Evolutionary conservation across 2,329 filamentous ascomycete species (phyloP), one percentile per base, ranked within the genome.

Genomic region (Verticillium nubilum): DNA sequence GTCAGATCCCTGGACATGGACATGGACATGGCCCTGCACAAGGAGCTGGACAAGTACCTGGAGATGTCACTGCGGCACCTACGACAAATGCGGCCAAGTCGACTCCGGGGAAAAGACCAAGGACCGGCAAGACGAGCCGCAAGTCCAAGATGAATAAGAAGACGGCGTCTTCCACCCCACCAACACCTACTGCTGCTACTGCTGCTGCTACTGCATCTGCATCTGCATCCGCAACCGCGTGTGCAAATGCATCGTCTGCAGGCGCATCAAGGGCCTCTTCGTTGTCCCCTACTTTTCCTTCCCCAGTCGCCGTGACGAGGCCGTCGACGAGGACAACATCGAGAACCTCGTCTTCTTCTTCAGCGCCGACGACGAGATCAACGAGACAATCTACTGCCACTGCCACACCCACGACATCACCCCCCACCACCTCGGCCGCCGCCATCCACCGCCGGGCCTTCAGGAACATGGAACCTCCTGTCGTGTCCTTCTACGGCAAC

Each of bases 401-500:
- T 5, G 52, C 57, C 28, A 54, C 59, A 50, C 10, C 60, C 19
- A 31, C 47, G 9, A 35, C 47, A 15, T 52, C 47, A 6, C 37
- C 57, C 7, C 33, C 57, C 27, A 12, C 25, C 26, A 54, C 50
- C 33, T 58, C 57, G 29, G 50, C 50, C 17, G 62, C 61, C 17
- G 62, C 56, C 37, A 42, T 42, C 7, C 37, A 61, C 26, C 62
- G 61, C 59, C 59, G 59, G 55, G 61, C 62, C 29, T 64, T 64
- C 17, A 63, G 58, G 31, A 62, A 57, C 58, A 64, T 64, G 62
- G 62, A 64, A 56, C 62, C 62, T 23, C 80, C 81, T 19, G 78
- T 83, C 56, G 70, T 84, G 54, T 83, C 81, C 1, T 84, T 84
- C 63, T 85, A 83, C 76, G 81, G 82, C 67, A 77, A 79, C 15